These are phyloP conservation scores for Aegle marmelos DNA, from an alignment of 345 rosid genomes.

Conservation along the genomic window DNA sequence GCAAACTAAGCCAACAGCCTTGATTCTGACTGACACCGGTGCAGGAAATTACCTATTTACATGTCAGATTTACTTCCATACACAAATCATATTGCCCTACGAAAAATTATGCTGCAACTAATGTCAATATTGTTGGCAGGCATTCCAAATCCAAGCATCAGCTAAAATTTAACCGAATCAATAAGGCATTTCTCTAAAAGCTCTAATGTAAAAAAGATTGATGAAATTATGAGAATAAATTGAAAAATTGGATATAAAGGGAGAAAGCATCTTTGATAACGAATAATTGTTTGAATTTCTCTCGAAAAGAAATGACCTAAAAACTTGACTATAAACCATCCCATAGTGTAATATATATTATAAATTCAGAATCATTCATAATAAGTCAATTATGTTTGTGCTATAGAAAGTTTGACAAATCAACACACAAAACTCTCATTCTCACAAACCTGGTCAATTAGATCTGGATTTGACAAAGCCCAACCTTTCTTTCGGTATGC, in stretches of 20 bases:
- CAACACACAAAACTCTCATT: conserved; percentile 1
- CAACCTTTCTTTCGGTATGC: conserved; percentile 95
- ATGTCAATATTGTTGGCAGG: neutral
- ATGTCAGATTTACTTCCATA: neutral
- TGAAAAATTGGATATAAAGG: conserved; percentile 1
- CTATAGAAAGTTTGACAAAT: neutral
- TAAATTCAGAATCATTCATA: neutral
- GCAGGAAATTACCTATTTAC: neutral
- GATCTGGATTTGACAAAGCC: conserved; percentile 79
- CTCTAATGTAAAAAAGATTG: neutral
- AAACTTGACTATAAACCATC: too few species aligned
- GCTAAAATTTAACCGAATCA: neutral
- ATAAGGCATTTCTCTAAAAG: neutral
- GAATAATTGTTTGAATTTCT: too few species aligned
- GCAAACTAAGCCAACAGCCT: neutral
- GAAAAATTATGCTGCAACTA: neutral
- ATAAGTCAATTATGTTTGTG: neutral
- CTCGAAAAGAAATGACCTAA: too few species aligned
- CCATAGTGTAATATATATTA: too few species aligned
- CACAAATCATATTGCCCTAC: neutral
- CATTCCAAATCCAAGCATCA: neutral
- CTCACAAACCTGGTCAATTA: conserved; percentile 75
- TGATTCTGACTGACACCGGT: neutral
- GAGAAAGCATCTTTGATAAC: neutral
- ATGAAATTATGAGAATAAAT: neutral